Evolutionary conservation across 2,329 filamentous ascomycete species (phyloP).

Genomic region (Diaporthe ilicicola): DNA sequence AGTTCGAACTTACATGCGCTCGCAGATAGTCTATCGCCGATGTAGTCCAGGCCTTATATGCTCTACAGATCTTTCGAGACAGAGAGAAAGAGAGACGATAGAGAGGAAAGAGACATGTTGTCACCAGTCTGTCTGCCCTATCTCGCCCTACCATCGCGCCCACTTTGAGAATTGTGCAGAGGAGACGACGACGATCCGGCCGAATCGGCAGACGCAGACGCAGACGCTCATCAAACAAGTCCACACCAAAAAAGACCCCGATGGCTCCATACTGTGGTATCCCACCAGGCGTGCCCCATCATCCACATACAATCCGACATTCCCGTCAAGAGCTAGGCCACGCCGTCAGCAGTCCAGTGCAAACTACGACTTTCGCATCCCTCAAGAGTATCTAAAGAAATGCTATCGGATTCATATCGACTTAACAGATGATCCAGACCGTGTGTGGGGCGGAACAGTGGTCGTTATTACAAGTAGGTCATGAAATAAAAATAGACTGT

Average conservation of each 20-base stretch:
- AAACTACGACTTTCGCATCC: no score
- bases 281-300: constrained; percentile 10
- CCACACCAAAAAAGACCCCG: background rate
- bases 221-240: constrained; percentile 8
- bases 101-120: constrained; percentile 12
- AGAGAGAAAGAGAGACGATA: background rate
- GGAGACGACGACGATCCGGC: constrained; percentile 2
- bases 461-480: background rate
- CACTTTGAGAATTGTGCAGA: constrained; percentile 8
- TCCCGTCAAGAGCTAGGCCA: background rate
- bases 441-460: background rate
- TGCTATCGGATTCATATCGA: background rate
- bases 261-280: constrained; percentile 13
- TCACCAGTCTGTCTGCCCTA: background rate
- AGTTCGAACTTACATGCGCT: no score
- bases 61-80: no score
- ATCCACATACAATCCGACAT: constrained; percentile 8
- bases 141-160: constrained; percentile 12
- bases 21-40: background rate
- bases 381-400: background rate
- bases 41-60: background rate
- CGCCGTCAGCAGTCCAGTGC: no score
- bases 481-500: background rate
- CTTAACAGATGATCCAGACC: no score
- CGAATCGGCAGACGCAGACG: background rate